phyloP scores from a whole-genome alignment of 129 eudicot genomes.

The Artemisia annua region DNA sequence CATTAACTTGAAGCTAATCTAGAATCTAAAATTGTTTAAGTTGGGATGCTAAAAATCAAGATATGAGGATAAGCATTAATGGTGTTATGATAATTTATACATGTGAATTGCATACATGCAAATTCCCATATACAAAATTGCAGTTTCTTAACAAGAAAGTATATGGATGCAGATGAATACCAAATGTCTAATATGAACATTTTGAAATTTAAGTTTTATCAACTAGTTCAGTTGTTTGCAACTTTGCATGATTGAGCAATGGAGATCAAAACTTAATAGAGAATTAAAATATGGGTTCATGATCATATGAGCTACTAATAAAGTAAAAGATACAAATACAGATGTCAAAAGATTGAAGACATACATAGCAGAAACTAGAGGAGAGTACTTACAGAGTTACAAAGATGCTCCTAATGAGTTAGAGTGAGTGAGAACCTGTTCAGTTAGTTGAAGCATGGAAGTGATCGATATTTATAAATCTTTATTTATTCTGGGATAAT shows the following conservation, averaged over 20 bases:
- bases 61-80: neutral
- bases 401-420: no score
- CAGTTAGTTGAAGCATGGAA: no score
- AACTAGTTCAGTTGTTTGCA: neutral
- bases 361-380: neutral
- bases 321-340: neutral
- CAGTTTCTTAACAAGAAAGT: neutral
- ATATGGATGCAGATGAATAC: neutral
- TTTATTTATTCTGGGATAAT: no score
- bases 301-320: neutral
- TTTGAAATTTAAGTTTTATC: neutral
- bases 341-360: neutral
- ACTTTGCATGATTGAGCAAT: neutral
- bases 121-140: slow-evolving; percentile 4
- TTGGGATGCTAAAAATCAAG: neutral
- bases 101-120: neutral
- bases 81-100: neutral
- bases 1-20: neutral
- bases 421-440: no score
- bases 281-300: neutral
- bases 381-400: no score
- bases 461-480: no score
- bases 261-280: neutral
- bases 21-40: neutral
- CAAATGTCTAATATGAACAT: neutral